Conservation (phyloP, 2,329 filamentous ascomycete genomes). For the Fusarium virguliforme region DNA sequence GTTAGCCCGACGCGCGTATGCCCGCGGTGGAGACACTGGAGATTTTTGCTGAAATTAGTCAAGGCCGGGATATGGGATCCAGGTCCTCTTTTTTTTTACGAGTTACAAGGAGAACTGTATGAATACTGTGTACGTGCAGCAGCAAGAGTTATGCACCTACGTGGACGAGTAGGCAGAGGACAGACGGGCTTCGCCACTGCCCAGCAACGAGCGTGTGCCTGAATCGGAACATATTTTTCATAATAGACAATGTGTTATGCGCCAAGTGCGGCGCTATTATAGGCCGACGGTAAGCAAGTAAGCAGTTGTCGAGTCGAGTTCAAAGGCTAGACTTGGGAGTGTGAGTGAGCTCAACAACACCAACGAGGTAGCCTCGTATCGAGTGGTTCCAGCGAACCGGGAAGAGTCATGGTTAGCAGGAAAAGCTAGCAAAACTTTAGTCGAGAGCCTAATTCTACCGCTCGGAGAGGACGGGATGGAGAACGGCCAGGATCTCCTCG, state of each 20-base stretch:
- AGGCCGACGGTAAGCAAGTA: background rate
- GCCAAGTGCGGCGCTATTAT: background rate
- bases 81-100: background rate
- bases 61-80: slow-evolving; percentile 27
- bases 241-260: background rate
- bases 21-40: slow-evolving; percentile 43
- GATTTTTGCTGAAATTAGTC: slow-evolving; percentile 41
- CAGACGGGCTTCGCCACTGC: slow-evolving; percentile 23
- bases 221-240: slow-evolving; percentile 8
- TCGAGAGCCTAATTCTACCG: slow-evolving; percentile 43
- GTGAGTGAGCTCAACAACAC: slow-evolving; percentile 9
- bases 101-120: slow-evolving; percentile 29
- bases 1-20: slow-evolving; percentile 41
- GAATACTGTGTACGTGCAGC: slow-evolving; percentile 35
- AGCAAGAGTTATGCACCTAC: background rate
- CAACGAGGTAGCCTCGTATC: slow-evolving; percentile 24
- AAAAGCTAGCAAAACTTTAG: slow-evolving; percentile 38
- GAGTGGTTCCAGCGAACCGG: slow-evolving; percentile 22
- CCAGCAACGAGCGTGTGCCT: slow-evolving; percentile 10
- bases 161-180: slow-evolving; percentile 12
- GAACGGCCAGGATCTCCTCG: background rate
- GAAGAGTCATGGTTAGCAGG: slow-evolving; percentile 20
- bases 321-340: background rate
- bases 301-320: background rate
- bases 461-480: background rate